A percentile compares a stretch with the other conserved stretches of the same genome.
Conservation (phyloP, 768 basidiomycete species). For the Chalciporus pseudorubinellus region DNA sequence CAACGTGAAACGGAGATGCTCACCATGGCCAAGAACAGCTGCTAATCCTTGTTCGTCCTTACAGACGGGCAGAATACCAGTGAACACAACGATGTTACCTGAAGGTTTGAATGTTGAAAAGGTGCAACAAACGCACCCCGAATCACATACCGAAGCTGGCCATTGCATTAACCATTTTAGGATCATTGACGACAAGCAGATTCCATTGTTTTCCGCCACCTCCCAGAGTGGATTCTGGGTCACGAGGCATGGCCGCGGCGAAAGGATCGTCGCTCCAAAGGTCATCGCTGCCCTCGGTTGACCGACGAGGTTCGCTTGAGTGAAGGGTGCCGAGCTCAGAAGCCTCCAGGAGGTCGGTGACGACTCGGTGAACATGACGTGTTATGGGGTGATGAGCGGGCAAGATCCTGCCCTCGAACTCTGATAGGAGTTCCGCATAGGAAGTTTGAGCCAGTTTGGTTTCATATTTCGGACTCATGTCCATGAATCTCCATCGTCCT, state of each 20-base stretch:
- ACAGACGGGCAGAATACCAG: slow-evolving; percentile 80
- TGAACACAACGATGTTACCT: slow-evolving; percentile 84
- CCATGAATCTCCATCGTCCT: slow-evolving; percentile 88
- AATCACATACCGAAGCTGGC: slow-evolving; percentile 57
- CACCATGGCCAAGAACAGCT: slow-evolving; percentile 82
- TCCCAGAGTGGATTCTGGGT: slow-evolving; percentile 10
- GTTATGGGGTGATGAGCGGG: slow-evolving; percentile 66
- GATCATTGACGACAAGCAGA: slow-evolving; percentile 76
- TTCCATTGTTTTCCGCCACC: slow-evolving; percentile 49
- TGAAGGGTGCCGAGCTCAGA: slow-evolving; percentile 67
- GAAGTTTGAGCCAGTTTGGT: slow-evolving; percentile 45
- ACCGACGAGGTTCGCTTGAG: slow-evolving; percentile 8
- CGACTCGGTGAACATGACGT: slow-evolving; percentile 66
- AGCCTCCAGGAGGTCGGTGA: slow-evolving; percentile 62
- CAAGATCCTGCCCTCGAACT: slow-evolving; percentile 56
- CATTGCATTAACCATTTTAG: slow-evolving; percentile 71
- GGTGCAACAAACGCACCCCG: neutral
- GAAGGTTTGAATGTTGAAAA: neutral
- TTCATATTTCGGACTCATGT: slow-evolving; percentile 59
- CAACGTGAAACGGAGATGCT: neutral
- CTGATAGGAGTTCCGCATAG: slow-evolving; percentile 42
- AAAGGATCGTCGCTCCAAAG: slow-evolving; percentile 25
- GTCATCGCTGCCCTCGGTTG: slow-evolving; percentile 11
- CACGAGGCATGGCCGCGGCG: slow-evolving; percentile 1
- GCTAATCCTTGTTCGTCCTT: slow-evolving; percentile 80